Evolutionary conservation across 148 eudicot genomes (phyloP).

Genomic region (Vaccinium myrtillus): DNA sequence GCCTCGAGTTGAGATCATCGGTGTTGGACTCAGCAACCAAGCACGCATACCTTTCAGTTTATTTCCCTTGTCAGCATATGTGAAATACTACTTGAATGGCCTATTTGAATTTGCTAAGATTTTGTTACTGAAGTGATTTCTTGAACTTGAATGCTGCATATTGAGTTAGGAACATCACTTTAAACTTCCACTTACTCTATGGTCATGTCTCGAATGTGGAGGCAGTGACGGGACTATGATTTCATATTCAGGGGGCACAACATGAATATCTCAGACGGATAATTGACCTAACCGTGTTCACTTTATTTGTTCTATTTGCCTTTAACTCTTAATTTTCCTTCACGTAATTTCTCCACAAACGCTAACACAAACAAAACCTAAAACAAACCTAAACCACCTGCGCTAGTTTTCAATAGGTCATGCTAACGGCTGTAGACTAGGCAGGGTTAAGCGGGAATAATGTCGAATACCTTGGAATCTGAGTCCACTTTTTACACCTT

Average conservation of each 20-base stretch:
- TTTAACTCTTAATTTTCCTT: too few relatives aligned
- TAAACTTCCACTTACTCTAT: too few relatives aligned
- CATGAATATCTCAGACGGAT: too few relatives aligned
- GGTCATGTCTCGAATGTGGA: too few relatives aligned
- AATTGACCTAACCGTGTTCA: too few relatives aligned
- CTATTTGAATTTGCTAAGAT: background rate
- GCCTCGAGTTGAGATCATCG: slow-evolving; percentile 13
- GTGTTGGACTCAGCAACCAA: slow-evolving; percentile 62
- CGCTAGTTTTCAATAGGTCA: background rate
- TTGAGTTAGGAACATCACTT: too few relatives aligned
- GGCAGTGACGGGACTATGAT: too few relatives aligned
- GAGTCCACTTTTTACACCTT: background rate
- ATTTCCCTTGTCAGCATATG: background rate
- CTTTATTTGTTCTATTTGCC: too few relatives aligned
- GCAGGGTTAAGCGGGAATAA: background rate
- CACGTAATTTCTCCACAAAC: too few relatives aligned
- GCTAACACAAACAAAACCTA: too few relatives aligned
- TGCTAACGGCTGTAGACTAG: background rate
- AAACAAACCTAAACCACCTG: too few relatives aligned
- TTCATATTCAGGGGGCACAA: too few relatives aligned
- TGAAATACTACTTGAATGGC: background rate
- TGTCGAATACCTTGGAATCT: background rate
- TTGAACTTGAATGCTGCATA: background rate
- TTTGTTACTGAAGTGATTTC: background rate
- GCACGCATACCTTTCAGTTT: slow-evolving; percentile 75